Evolutionary conservation across 176 grass and related monocot species (phyloP).

Genomic region (sorghum (Sorghum bicolor)): Sorghum_bicolor_NCBIv3 NC_012872.2:66503501-66504000

Average conservation of each 20-base stretch:
- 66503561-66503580: not conserved
- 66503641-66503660: not conserved
- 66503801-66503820: not conserved
- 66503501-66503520: not conserved
- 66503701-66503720: not conserved
- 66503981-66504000: constrained; percentile 22
- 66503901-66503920: not conserved
- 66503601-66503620: not conserved
- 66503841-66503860: constrained; percentile 10
- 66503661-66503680: constrained; percentile 32
- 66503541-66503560: not conserved
- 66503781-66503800: not conserved
- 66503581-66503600: not conserved
- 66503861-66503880: not conserved
- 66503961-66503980: not conserved
- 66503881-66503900: not conserved
- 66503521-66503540: not conserved
- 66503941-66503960: not conserved
- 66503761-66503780: not conserved
- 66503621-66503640: not conserved
- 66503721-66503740: not conserved
- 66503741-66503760: not conserved
- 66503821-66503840: not conserved
- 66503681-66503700: not conserved
- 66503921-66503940: not conserved